Conservation (phyloP, 2,329 filamentous ascomycete genomes). For the Bimuria novae-zelandiae region DNA sequence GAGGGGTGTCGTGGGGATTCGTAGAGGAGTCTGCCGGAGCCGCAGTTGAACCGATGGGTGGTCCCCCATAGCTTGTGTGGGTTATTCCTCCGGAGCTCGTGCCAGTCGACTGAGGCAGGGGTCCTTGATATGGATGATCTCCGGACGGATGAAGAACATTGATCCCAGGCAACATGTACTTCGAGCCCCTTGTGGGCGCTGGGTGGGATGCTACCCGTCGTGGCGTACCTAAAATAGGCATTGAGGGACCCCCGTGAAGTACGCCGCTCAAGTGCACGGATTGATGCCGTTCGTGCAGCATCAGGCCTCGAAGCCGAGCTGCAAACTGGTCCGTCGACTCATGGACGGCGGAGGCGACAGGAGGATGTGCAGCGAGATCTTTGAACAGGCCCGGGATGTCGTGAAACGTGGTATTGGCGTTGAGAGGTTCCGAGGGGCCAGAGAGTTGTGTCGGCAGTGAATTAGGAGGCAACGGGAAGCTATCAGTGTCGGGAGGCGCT, state of each 20-base stretch:
- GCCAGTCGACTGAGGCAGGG: too few species aligned
- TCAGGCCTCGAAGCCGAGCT: not conserved
- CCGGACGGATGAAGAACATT: not conserved
- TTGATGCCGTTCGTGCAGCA: slow-evolving; percentile 27
- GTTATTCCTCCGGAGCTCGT: too few species aligned
- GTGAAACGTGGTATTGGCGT: not conserved
- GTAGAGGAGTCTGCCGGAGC: too few species aligned
- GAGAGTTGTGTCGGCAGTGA: not conserved
- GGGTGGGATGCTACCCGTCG: slow-evolving; percentile 1
- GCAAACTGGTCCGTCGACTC: slow-evolving; percentile 1
- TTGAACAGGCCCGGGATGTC: slow-evolving; percentile 3
- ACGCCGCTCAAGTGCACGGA: slow-evolving; percentile 31
- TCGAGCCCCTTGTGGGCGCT: not conserved
- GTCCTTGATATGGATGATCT: too few species aligned
- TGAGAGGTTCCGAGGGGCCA: not conserved
- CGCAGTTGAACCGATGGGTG: not conserved
- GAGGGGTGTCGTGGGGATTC: too few species aligned
- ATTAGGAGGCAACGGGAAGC: not conserved
- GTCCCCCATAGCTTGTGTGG: too few species aligned
- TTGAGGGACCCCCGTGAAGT: slow-evolving; percentile 22
- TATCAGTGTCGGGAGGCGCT: not conserved
- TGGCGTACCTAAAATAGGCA: not conserved
- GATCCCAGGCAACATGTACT: not conserved
- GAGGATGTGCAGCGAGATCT: slow-evolving; percentile 1
- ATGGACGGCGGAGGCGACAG: not conserved